Evolutionary conservation across 306 rosid genomes (phyloP), one percentile per base, ranked within the genome.

Genomic region (Notholithocarpus densiflorus): DNA sequence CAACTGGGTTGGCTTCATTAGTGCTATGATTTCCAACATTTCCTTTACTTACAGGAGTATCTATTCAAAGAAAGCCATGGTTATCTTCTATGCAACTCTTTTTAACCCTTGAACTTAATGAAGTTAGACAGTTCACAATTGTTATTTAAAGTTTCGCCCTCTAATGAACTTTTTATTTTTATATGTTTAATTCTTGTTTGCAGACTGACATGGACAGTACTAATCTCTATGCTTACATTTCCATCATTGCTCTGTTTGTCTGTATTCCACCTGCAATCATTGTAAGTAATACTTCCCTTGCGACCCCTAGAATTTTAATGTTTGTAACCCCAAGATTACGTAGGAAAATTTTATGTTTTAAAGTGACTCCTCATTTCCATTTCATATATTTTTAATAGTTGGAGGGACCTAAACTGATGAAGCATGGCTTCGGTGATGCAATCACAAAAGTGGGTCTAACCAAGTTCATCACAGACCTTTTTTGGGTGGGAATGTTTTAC

Each of bases 201-300:
- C 97, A 94, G 98, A 94, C 98, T 75, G 98, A 90, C 65, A 80
- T 94, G 98, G 98, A 94, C 23, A 94, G 98, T 80, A 94, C 98
- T 37, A 94, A 94, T 81, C 19, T 94, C 83, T 94, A 94, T 78
- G 97, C 98, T 72, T 94, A 94, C 83, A 94, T 94, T 75, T 90
- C 98, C 40, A 92, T 94, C 88, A 94, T 94, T 56, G 98, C 98
- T 70, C 92, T 94, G 65, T 7, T 94, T 76, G 88, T 94, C 81
- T 94, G 98, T 82, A 78, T 94, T 80, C 98, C 98, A 71, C 98
- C 98, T 0, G 98, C 98, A 34, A 18, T 92, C 71, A 83, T 94
- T 52, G 98, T 94, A 79, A 94, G 98, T 94, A 56, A 62, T 59
- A 51, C 62, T 40, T 73, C 56, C 51, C 71, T n/a, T 52, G 56